These are phyloP conservation scores for Otatea glauca DNA, from an alignment of 176 grass and related monocot species.

Conservation along the genomic window DNA sequence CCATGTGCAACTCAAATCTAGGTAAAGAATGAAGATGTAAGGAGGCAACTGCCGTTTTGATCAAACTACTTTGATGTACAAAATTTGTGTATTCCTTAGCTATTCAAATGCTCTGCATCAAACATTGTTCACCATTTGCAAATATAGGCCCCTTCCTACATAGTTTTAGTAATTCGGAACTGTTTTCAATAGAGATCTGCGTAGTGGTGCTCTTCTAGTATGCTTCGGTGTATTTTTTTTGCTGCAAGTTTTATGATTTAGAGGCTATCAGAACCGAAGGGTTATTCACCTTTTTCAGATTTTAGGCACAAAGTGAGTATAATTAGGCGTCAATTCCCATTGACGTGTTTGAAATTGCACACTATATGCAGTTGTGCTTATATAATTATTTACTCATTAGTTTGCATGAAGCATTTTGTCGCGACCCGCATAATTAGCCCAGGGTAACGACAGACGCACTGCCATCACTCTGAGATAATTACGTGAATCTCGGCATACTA, in stretches of 20 bases:
- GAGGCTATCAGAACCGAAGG: too few species aligned
- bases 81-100: not conserved
- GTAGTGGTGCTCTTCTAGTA: not conserved
- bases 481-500: too few species aligned
- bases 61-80: not conserved
- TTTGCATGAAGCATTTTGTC: not conserved
- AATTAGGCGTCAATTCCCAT: not conserved
- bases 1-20: not conserved
- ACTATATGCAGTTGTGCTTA: not conserved
- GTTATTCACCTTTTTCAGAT: not conserved
- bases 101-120: not conserved
- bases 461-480: too few species aligned
- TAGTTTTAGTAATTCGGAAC: not conserved
- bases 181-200: not conserved
- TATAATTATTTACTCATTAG: not conserved
- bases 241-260: not conserved
- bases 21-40: not conserved
- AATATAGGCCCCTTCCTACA: not conserved
- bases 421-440: too few species aligned
- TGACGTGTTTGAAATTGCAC: not conserved
- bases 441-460: too few species aligned
- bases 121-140: not conserved
- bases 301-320: not conserved
- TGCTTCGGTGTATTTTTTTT: not conserved
- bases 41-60: not conserved